phyloP scores from a whole-genome alignment of 2,329 filamentous ascomycete species.

The Microcyclospora tardicrescens region DNA sequence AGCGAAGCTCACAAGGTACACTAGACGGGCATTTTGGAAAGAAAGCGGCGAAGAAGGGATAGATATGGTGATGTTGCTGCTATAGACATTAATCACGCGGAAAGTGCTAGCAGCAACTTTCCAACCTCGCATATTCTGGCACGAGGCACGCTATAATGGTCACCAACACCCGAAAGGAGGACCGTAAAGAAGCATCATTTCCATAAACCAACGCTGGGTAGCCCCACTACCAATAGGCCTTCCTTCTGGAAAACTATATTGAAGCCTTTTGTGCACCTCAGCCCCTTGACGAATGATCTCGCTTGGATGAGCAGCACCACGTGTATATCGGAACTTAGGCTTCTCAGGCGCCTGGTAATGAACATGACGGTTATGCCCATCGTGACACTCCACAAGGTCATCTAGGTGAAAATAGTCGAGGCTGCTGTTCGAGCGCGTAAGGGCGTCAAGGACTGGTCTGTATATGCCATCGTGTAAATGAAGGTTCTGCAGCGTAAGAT shows the following conservation, averaged over 20 bases:
- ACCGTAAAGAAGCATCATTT: no score
- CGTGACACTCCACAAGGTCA: no score
- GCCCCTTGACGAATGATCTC: neutral
- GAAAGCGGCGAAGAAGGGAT: conserved; percentile 13
- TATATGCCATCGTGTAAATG: no score
- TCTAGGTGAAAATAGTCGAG: no score
- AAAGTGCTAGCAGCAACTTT: neutral
- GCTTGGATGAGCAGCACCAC: neutral
- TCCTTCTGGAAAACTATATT: neutral
- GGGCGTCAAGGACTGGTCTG: no score
- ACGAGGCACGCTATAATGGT: neutral
- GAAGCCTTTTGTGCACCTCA: neutral
- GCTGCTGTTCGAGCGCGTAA: no score
- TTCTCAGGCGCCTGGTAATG: no score
- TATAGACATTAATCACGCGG: no score
- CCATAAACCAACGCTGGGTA: neutral
- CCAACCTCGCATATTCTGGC: neutral
- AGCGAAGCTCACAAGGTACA: conserved; percentile 19
- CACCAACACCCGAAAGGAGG: no score
- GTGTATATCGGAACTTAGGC: neutral
- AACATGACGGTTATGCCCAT: no score
- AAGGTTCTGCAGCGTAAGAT: no score
- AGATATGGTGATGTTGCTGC: neutral
- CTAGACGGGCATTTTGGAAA: conserved; percentile 21
- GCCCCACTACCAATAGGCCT: neutral